A percentile compares a stretch with the other conserved stretches of the same genome.
Evolutionary conservation across 176 grass and related monocot species (phyloP).

Genomic region (Sorghum bicolor): Sorghum_bicolor_NCBIv3 NC_012872.2:69835001-69835500

Average conservation of each 20-base stretch:
- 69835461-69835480: background rate
- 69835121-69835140: background rate
- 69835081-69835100: conserved; percentile 4
- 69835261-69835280: background rate
- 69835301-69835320: background rate
- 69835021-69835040: background rate
- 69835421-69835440: background rate
- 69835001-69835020: background rate
- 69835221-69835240: background rate
- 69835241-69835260: background rate
- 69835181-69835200: background rate
- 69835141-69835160: background rate
- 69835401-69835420: too few species aligned
- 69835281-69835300: background rate
- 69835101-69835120: background rate
- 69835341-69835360: background rate
- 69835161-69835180: background rate
- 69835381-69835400: too few species aligned
- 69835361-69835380: background rate
- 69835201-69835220: background rate
- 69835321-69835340: background rate
- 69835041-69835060: background rate
- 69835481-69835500: background rate
- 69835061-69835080: background rate
- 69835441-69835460: background rate